A percentile compares a stretch with the other conserved stretches of the same genome.
phyloP scores from a whole-genome alignment of 441 rosid species.

The Pelargonium fulgidum region DNA sequence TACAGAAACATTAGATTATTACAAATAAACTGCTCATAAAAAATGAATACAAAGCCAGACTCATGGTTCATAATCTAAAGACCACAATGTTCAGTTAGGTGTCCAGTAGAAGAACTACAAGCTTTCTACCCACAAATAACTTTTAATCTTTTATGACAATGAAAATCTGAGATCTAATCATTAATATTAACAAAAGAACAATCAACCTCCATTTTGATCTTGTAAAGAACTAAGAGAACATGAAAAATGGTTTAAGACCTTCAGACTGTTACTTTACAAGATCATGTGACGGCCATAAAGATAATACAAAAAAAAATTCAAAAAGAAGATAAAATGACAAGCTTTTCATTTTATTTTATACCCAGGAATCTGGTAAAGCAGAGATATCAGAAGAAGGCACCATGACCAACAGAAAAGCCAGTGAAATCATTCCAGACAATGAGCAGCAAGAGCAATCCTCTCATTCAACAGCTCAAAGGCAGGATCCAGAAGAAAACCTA shows the following conservation, averaged over 20 bases:
- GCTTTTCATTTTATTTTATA: slow-evolving; percentile 20
- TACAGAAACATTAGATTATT: background rate
- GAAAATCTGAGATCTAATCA: background rate
- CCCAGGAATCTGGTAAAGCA: slow-evolving; percentile 24
- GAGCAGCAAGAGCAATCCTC: slow-evolving; percentile 26
- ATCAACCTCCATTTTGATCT: background rate
- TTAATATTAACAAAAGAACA: background rate
- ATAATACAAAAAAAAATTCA: background rate
- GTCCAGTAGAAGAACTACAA: background rate
- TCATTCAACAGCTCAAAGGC: slow-evolving; percentile 22
- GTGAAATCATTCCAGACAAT: slow-evolving; percentile 22
- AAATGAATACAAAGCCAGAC: background rate
- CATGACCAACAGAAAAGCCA: slow-evolving; percentile 20
- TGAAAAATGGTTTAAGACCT: slow-evolving; percentile 4
- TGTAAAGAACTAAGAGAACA: background rate
- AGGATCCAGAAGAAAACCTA: slow-evolving; percentile 23
- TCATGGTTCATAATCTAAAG: background rate
- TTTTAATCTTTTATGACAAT: background rate
- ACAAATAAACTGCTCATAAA: background rate
- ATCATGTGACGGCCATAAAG: slow-evolving; percentile 16
- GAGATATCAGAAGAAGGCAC: slow-evolving; percentile 27
- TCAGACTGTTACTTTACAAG: background rate
- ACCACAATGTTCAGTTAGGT: background rate
- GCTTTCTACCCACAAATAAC: background rate
- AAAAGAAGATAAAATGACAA: slow-evolving; percentile 11